phyloP scores from a whole-genome alignment of 331 rosid genomes.

The Dryas integrifolia region DNA sequence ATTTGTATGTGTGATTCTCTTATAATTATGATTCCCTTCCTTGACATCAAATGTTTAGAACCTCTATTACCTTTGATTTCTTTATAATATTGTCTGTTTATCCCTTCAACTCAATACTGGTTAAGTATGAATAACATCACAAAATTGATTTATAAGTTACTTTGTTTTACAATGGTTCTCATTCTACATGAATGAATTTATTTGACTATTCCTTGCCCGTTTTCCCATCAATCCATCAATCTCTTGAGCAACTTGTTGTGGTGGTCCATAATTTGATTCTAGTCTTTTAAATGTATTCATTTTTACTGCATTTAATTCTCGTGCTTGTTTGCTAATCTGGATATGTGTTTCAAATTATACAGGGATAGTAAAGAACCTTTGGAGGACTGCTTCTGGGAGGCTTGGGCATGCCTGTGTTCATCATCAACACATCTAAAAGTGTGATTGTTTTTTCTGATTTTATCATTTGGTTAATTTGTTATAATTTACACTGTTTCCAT shows the following conservation, averaged over 20 bases:
- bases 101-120: neutral
- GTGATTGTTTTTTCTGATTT: conserved; percentile 29
- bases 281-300: conserved; percentile 12
- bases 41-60: neutral
- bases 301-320: conserved; percentile 25
- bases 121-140: neutral
- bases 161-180: neutral
- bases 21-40: too few species aligned
- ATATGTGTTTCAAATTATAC: conserved; percentile 27
- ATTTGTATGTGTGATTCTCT: too few species aligned
- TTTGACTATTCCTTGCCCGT: neutral
- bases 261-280: conserved; percentile 15
- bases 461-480: conserved; percentile 5
- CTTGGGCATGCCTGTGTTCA: conserved; percentile 94
- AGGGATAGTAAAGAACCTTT: conserved; percentile 59
- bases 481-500: conserved; percentile 16
- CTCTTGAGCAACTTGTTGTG: neutral
- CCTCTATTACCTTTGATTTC: neutral
- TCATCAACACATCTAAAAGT: conserved; percentile 93
- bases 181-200: neutral
- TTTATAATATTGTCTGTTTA: neutral
- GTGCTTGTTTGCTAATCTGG: conserved; percentile 34
- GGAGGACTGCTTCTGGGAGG: conserved; percentile 98
- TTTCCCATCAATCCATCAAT: neutral
- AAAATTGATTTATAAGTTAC: neutral